A percentile compares a stretch with the other conserved stretches of the same genome.
These are phyloP conservation scores for Hirsutella rhossiliensis DNA, from an alignment of 2,329 filamentous ascomycete species.

Conservation along the genomic window DNA sequence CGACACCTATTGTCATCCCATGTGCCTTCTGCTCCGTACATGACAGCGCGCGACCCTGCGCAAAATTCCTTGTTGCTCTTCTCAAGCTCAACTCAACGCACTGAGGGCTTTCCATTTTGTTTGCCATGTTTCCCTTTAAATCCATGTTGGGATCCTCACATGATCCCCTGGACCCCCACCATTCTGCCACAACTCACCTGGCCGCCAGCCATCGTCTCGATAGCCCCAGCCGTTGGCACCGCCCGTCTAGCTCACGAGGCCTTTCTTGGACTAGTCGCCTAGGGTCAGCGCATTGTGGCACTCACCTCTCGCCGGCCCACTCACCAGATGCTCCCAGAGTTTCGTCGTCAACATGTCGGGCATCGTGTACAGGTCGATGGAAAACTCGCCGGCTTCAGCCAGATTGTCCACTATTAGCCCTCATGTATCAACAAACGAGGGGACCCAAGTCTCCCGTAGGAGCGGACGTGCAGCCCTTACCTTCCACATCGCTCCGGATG, in stretches of 20 bases:
- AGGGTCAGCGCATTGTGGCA: background rate
- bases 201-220: background rate
- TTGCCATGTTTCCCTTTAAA: no score
- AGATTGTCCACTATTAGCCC: constrained; percentile 24
- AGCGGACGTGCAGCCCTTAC: constrained; percentile 35
- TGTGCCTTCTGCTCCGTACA: no score
- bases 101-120: no score
- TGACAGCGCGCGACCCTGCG: no score
- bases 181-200: no score
- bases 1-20: no score
- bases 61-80: no score
- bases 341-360: constrained; percentile 81
- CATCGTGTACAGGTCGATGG: constrained; percentile 95
- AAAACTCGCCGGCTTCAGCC: constrained; percentile 76
- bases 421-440: constrained; percentile 16
- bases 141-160: no score
- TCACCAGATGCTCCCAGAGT: constrained; percentile 78
- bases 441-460: constrained; percentile 3
- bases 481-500: constrained; percentile 93
- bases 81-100: no score
- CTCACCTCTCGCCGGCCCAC: constrained; percentile 4
- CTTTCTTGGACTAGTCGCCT: constrained; percentile 23
- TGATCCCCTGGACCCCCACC: no score
- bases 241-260: background rate
- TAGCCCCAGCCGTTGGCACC: background rate